These are phyloP conservation scores for Pittosporum tobira DNA, from an alignment of 129 eudicot genomes.

Conservation along the genomic window DNA sequence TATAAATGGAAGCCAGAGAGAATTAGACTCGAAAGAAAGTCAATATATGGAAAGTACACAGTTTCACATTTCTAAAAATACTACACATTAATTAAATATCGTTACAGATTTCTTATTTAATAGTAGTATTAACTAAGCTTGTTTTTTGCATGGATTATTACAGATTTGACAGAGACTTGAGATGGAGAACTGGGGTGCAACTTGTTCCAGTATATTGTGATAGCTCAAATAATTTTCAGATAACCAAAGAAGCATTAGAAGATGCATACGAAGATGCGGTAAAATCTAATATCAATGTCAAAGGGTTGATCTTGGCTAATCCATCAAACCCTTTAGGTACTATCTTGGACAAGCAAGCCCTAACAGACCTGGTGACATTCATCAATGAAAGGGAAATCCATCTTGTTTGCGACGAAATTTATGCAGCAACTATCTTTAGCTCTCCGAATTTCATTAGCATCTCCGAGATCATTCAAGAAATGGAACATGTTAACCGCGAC, in stretches of 20 bases:
- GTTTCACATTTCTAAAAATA: no score
- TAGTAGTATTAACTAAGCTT: not conserved
- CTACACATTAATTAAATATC: no score
- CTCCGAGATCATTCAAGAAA: conserved; percentile 47
- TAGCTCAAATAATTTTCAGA: conserved; percentile 59
- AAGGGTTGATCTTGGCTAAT: conserved; percentile 61
- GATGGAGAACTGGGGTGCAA: conserved; percentile 77
- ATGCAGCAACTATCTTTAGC: conserved; percentile 49
- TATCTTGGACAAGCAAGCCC: conserved; percentile 34
- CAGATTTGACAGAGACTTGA: conserved; percentile 73
- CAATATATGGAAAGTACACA: no score
- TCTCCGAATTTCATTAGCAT: conserved; percentile 39
- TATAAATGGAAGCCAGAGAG: no score
- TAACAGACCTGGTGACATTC: conserved; percentile 44
- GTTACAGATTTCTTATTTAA: no score
- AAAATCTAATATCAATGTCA: conserved; percentile 42
- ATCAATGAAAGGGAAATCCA: conserved; percentile 45
- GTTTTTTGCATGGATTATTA: not conserved
- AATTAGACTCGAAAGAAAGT: no score
- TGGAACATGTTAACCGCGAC: conserved; percentile 34
- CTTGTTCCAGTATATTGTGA: conserved; percentile 49
- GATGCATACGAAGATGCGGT: conserved; percentile 44
- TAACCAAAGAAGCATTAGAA: conserved; percentile 52
- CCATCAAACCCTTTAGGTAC: conserved; percentile 91
- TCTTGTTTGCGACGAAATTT: conserved; percentile 76